These are phyloP conservation scores for Vitis rotundifolia DNA, from an alignment of 164 flowering plant species.

Conservation along the genomic window DNA sequence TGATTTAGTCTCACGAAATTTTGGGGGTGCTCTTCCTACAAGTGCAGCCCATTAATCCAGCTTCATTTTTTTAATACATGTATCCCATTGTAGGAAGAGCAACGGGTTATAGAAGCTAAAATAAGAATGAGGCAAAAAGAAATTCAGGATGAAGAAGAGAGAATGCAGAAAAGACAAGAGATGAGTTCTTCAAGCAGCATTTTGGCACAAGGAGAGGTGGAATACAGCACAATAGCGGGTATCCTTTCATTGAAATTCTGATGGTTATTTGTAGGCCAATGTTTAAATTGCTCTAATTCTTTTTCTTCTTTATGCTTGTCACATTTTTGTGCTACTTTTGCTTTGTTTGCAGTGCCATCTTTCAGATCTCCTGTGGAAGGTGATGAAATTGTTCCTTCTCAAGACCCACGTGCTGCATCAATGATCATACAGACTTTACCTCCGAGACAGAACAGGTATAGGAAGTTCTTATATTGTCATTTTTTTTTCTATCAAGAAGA, in stretches of 20 bases:
- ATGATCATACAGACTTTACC: slow-evolving; percentile 37
- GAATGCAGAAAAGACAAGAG: slow-evolving; percentile 60
- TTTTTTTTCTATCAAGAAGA: background rate
- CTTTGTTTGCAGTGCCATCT: slow-evolving; percentile 42
- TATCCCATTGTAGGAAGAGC: slow-evolving; percentile 70
- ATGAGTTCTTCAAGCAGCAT: slow-evolving; percentile 46
- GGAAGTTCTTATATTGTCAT: background rate
- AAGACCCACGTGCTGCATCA: slow-evolving; percentile 31
- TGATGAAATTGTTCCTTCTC: slow-evolving; percentile 56
- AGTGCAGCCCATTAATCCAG: too few species aligned
- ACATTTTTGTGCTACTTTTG: background rate
- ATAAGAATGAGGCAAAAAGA: slow-evolving; percentile 90
- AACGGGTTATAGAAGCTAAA: slow-evolving; percentile 95
- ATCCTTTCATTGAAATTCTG: slow-evolving; percentile 8
- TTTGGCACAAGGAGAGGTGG: slow-evolving; percentile 38
- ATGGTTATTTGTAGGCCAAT: background rate
- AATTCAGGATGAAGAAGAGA: slow-evolving; percentile 81
- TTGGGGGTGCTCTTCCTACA: background rate
- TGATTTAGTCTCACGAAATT: background rate
- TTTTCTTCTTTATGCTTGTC: background rate
- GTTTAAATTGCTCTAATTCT: background rate
- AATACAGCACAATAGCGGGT: slow-evolving; percentile 54
- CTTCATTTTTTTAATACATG: slow-evolving; percentile 1
- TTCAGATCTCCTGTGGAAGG: slow-evolving; percentile 39
- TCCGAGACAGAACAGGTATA: slow-evolving; percentile 58